These are phyloP conservation scores for Xanthoceras sorbifolium DNA, from an alignment of 345 rosid genomes.

Conservation along the genomic window DNA sequence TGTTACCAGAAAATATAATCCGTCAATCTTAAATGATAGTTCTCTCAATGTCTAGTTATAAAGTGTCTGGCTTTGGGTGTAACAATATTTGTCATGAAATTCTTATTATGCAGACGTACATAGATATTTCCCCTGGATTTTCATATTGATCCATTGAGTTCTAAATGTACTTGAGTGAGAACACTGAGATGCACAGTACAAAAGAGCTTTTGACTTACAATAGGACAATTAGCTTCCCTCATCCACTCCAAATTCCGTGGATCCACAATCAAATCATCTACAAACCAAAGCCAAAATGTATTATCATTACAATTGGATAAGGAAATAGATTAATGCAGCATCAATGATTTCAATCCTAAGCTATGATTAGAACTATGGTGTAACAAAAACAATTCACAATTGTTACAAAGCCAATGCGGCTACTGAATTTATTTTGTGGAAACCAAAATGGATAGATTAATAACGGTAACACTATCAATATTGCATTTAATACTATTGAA, in stretches of 20 bases:
- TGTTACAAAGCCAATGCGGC: not conserved
- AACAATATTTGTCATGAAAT: not conserved
- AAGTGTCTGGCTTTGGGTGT: not conserved
- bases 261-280: conserved; percentile 94
- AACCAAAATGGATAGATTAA: not conserved
- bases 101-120: not conserved
- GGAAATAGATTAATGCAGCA: conserved; percentile 1
- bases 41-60: not conserved
- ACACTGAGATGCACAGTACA: not conserved
- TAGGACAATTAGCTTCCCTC: conserved; percentile 95
- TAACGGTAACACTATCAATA: not conserved
- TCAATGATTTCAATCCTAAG: not conserved
- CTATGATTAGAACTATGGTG: not conserved
- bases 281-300: conserved; percentile 30
- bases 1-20: not conserved
- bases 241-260: conserved; percentile 96
- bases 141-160: not conserved
- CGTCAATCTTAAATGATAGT: not conserved
- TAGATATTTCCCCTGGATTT: not conserved
- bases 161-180: not conserved
- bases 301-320: conserved; percentile 21
- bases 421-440: not conserved
- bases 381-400: not conserved
- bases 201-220: conserved; percentile 55
- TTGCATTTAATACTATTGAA: not conserved